Evolutionary conservation across 208 protist species (phyloP).

Genomic region (Lotmaria passim): DNA sequence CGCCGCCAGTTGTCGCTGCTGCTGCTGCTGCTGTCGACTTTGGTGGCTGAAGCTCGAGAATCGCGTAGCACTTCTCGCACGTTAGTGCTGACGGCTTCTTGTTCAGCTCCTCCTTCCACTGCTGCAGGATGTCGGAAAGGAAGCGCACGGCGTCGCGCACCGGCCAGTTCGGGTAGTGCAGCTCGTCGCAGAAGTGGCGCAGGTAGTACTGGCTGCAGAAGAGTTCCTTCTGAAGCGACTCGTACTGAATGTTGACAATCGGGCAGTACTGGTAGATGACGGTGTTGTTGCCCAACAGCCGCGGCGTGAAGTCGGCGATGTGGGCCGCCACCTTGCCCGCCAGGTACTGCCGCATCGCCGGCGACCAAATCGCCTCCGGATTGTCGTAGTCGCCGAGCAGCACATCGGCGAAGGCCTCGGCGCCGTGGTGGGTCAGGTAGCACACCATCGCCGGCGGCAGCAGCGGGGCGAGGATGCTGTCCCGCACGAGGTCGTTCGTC

Average conservation of each 20-base stretch:
- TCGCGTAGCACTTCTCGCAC: slow-evolving; percentile 58
- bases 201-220: slow-evolving; percentile 96
- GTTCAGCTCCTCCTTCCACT: slow-evolving; percentile 87
- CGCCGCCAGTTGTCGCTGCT: not conserved
- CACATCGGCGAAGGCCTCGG: slow-evolving; percentile 91
- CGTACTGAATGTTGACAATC: slow-evolving; percentile 90
- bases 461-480: slow-evolving; percentile 85
- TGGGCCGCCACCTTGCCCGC: slow-evolving; percentile 92
- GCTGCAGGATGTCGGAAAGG: slow-evolving; percentile 84
- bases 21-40: not conserved
- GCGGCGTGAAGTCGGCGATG: slow-evolving; percentile 92
- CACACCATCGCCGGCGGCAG: slow-evolving; percentile 95
- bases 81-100: slow-evolving; percentile 86
- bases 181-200: slow-evolving; percentile 92
- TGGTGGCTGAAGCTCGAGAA: slow-evolving; percentile 69
- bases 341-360: slow-evolving; percentile 90
- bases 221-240: slow-evolving; percentile 87
- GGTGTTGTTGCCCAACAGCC: slow-evolving; percentile 88
- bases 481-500: slow-evolving; percentile 59
- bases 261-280: slow-evolving; percentile 94
- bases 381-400: slow-evolving; percentile 95
- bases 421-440: slow-evolving; percentile 90
- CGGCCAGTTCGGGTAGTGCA: slow-evolving; percentile 92
- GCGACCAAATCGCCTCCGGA: slow-evolving; percentile 95
- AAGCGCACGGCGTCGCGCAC: slow-evolving; percentile 86